Conservation (phyloP, 2,329 filamentous ascomycete species). For the Cadophora malorum region DNA sequence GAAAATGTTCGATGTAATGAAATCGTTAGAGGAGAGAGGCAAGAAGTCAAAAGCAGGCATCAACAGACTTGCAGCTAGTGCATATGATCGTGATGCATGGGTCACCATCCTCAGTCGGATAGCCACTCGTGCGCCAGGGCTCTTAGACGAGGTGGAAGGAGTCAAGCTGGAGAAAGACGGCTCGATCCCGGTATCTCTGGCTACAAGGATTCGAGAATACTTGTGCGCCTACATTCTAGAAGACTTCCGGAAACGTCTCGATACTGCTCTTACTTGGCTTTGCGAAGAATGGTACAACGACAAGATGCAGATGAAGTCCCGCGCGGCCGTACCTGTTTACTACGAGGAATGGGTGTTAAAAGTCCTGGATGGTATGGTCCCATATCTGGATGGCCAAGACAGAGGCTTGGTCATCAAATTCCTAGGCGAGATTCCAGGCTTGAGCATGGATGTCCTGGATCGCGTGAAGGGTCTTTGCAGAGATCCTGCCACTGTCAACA, state of each 20-base stretch:
- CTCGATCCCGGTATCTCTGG: slow-evolving; percentile 55
- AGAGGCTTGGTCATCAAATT: slow-evolving; percentile 84
- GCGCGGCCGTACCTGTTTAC: slow-evolving; percentile 60
- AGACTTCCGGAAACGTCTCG: slow-evolving; percentile 89
- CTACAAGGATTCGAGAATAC: slow-evolving; percentile 76
- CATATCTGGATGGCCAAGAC: slow-evolving; percentile 90
- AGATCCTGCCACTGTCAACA: slow-evolving; percentile 67
- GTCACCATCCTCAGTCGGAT: slow-evolving; percentile 85
- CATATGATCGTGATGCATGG: slow-evolving; percentile 88
- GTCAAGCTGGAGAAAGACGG: slow-evolving; percentile 62
- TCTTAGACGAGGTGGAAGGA: slow-evolving; percentile 63
- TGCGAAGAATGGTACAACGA: slow-evolving; percentile 99
- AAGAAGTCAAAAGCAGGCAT: slow-evolving; percentile 76
- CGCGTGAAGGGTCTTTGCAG: slow-evolving; percentile 73
- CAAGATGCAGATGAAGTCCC: slow-evolving; percentile 57
- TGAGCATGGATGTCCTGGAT: slow-evolving; percentile 74
- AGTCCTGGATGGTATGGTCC: slow-evolving; percentile 86
- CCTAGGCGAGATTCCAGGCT: slow-evolving; percentile 85
- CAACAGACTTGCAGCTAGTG: slow-evolving; percentile 81
- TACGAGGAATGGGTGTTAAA: slow-evolving; percentile 82
- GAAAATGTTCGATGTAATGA: slow-evolving; percentile 80
- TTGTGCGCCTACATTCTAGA: slow-evolving; percentile 88
- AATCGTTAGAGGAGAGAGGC: slow-evolving; percentile 70
- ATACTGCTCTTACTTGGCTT: slow-evolving; percentile 90
- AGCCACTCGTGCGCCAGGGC: slow-evolving; percentile 78